phyloP scores from a whole-genome alignment of 2,329 filamentous ascomycete genomes.

The Epichloe uncinata region DNA sequence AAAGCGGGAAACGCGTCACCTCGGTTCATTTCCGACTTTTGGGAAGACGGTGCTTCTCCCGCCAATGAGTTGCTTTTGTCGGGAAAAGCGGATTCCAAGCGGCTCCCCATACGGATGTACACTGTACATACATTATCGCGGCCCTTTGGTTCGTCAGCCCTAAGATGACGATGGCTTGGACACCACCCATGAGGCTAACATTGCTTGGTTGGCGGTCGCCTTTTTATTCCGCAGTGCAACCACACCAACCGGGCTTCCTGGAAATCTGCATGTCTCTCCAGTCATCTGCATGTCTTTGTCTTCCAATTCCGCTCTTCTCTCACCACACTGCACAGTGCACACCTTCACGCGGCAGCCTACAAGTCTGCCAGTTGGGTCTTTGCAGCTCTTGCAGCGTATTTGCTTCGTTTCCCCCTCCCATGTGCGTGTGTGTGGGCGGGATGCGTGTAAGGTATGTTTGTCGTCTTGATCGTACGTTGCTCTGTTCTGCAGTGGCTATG shows the following conservation, averaged over 20 bases:
- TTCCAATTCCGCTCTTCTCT: neutral
- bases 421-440: neutral
- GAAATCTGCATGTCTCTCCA: neutral
- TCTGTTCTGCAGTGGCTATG: too few species aligned
- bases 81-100: constrained; percentile 2
- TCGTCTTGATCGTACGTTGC: too few species aligned
- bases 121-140: neutral
- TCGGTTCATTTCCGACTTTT: constrained; percentile 1
- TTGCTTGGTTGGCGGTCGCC: neutral
- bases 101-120: neutral
- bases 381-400: neutral
- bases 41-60: neutral
- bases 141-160: constrained; percentile 6
- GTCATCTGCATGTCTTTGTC: neutral
- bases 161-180: constrained; percentile 1
- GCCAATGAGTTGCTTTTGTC: neutral
- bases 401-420: neutral
- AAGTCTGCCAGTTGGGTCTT: constrained; percentile 1
- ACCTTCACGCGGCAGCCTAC: constrained; percentile 1
- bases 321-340: neutral
- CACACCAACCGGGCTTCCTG: neutral
- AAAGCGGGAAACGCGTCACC: neutral
- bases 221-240: neutral
- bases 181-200: constrained; percentile 2
- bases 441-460: neutral